These are phyloP conservation scores for Canna indica DNA, from an alignment of 176 grass and related monocot species.

Conservation along the genomic window DNA sequence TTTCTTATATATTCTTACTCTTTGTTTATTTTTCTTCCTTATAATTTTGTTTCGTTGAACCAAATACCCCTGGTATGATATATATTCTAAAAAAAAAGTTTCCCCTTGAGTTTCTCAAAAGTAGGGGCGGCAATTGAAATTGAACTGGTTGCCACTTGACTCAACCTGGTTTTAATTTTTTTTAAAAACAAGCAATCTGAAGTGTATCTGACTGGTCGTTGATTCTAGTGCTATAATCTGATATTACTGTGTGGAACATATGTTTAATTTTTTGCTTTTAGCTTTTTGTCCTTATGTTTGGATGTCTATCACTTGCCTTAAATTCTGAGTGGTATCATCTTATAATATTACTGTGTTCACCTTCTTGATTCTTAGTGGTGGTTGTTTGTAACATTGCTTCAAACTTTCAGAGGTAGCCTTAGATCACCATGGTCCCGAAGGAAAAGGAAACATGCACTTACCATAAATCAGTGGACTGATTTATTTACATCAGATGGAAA, in stretches of 20 bases:
- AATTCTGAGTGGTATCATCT: neutral
- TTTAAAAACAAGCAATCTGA: neutral
- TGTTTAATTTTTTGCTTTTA: neutral
- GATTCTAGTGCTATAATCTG: neutral
- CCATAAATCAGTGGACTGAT: constrained; percentile 40
- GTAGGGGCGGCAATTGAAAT: no score
- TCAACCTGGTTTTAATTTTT: neutral
- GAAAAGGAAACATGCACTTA: constrained; percentile 42
- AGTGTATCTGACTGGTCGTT: neutral
- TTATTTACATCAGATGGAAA: constrained; percentile 64
- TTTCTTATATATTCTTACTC: no score
- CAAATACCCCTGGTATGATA: no score
- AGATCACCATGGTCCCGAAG: constrained; percentile 69
- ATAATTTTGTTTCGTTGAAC: no score
- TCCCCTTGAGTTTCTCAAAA: no score
- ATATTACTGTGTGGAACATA: no score
- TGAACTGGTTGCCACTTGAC: no score
- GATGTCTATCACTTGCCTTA: neutral
- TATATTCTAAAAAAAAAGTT: no score
- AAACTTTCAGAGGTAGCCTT: constrained; percentile 52
- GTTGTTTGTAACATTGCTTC: neutral
- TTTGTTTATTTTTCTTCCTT: no score
- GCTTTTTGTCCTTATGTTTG: neutral
- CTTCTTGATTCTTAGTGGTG: neutral
- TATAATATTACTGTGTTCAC: neutral